These are phyloP conservation scores for Tetrapisispora fleetii DNA, from an alignment of 805 yeast genomes.

Conservation along the genomic window DNA sequence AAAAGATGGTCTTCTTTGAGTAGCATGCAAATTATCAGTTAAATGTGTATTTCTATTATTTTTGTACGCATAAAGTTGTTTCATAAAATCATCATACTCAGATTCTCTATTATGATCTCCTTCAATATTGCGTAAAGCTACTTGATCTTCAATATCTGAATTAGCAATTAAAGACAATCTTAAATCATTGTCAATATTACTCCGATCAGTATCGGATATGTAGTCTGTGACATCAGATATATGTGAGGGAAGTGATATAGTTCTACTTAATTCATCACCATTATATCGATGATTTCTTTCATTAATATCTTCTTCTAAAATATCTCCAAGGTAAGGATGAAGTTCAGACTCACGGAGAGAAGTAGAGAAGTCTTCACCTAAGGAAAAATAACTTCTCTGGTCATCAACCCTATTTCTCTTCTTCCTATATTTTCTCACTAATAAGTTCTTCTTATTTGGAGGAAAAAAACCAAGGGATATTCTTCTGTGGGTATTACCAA, in stretches of 20 bases:
- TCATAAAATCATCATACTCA: constrained; percentile 27
- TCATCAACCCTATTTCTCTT: constrained; percentile 17
- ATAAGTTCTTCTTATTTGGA: constrained; percentile 34
- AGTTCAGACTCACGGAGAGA: constrained; percentile 17
- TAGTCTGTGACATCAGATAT: constrained; percentile 28
- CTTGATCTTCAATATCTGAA: constrained; percentile 18
- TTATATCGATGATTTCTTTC: constrained; percentile 16
- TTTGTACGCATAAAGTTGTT: constrained; percentile 20
- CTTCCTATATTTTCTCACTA: constrained; percentile 26
- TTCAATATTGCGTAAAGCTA: constrained; percentile 2
- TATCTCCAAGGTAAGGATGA: constrained; percentile 12
- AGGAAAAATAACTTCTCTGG: constrained; percentile 33
- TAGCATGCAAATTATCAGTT: not conserved
- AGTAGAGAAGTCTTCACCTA: constrained; percentile 31
- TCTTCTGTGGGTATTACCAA: constrained; percentile 33
- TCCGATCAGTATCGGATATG: constrained; percentile 31
- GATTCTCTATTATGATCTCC: constrained; percentile 13
- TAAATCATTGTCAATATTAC: constrained; percentile 33
- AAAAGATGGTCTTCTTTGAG: constrained; percentile 18
- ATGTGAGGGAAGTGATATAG: constrained; percentile 34
- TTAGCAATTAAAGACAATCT: constrained; percentile 27
- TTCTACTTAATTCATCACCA: constrained; percentile 32
- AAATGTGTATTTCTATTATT: constrained; percentile 3
- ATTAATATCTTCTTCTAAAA: constrained; percentile 21
- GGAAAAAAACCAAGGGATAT: constrained; percentile 32